These are phyloP conservation scores for Sonneratia alba DNA, from an alignment of 345 rosid species.

Conservation along the genomic window DNA sequence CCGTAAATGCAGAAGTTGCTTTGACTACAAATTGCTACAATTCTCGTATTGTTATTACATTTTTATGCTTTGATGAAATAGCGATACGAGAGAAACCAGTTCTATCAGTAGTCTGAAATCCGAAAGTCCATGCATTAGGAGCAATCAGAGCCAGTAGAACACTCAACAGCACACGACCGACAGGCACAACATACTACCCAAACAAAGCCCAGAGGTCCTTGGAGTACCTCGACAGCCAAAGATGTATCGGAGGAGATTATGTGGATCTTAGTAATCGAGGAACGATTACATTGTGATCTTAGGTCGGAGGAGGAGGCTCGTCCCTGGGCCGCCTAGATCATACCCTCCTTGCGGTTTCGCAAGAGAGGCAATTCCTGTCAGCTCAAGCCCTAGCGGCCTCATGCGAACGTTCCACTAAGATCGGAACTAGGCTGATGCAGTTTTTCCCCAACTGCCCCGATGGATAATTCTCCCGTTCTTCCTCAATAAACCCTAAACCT, in stretches of 20 bases:
- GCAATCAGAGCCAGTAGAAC: not conserved
- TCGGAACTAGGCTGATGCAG: not conserved
- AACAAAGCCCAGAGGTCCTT: not conserved
- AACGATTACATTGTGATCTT: too few relatives aligned
- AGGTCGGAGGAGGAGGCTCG: not conserved
- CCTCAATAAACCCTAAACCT: conserved; percentile 2
- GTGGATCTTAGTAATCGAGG: not conserved
- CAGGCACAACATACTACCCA: not conserved
- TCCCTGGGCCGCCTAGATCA: too few relatives aligned
- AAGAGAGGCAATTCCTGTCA: not conserved
- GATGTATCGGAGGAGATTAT: not conserved
- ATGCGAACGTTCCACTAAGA: not conserved
- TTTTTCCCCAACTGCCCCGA: not conserved
- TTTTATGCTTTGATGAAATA: not conserved
- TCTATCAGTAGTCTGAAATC: not conserved
- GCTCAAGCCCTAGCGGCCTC: not conserved
- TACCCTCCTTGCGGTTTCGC: too few relatives aligned
- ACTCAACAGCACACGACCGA: not conserved
- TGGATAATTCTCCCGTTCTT: not conserved
- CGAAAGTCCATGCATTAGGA: not conserved
- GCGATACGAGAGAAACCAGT: not conserved
- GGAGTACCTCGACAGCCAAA: not conserved
- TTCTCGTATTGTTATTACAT: not conserved
- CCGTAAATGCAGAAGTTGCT: not conserved
- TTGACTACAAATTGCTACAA: too few relatives aligned